phyloP scores from a whole-genome alignment of 2,329 filamentous ascomycete genomes.

The Stachybotrys elegans region DNA sequence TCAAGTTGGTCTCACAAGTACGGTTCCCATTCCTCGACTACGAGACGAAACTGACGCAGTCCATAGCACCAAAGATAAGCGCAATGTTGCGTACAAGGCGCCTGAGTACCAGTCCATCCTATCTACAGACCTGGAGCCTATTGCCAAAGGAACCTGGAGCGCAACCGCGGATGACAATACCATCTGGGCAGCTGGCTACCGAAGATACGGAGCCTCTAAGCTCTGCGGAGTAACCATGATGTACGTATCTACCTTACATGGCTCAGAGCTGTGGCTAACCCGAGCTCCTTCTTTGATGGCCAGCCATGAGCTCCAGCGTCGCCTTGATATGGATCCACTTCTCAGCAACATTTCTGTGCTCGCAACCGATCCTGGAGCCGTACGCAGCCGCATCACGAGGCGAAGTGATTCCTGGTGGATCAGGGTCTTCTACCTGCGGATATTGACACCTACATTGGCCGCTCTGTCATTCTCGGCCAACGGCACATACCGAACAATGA shows the following conservation, averaged over 20 bases:
- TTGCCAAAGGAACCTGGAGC: constrained; percentile 29
- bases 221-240: constrained; percentile 27
- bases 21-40: constrained; percentile 6
- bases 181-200: constrained; percentile 21
- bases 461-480: background rate
- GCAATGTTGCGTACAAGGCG: background rate
- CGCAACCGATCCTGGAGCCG: constrained; percentile 33
- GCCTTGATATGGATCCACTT: constrained; percentile 24
- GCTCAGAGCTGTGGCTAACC: background rate
- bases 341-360: constrained; percentile 29
- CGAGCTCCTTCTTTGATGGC: too few species aligned
- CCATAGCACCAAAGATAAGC: background rate
- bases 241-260: background rate
- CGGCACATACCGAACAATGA: background rate
- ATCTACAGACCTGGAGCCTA: constrained; percentile 12
- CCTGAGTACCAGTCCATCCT: constrained; percentile 8
- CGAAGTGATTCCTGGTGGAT: background rate
- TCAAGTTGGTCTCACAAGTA: constrained; percentile 30
- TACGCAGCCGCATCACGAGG: constrained; percentile 24
- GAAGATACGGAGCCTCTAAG: constrained; percentile 34
- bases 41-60: background rate
- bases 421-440: background rate
- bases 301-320: constrained; percentile 25
- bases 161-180: constrained; percentile 20
- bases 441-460: background rate